Evolutionary conservation across 2,329 filamentous ascomycete genomes (phyloP), one percentile per base, ranked within the genome.

Genomic region (Akanthomyces lecanii): DNA sequence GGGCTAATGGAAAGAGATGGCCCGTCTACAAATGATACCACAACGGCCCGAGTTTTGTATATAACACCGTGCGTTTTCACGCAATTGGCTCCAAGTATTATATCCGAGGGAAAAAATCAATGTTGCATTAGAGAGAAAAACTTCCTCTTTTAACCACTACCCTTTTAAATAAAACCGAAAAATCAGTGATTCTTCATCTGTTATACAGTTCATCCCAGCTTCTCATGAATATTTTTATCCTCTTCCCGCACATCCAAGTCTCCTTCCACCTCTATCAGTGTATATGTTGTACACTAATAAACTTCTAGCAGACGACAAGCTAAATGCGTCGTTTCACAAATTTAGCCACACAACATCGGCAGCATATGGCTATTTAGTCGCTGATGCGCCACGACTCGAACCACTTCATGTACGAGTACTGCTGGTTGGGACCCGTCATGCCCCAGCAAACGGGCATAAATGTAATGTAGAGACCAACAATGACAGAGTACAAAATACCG

Each of bases 391-490:
- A 99, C 67, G 79, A 86, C 67, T 88, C 85, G 69, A 97, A 90
- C 95, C 95, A 99, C 81, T 92, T 96, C 79, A 99, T 82, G 79
- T 98, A 93, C 70, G 81, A 84, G 85, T 94, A 99, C 74, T 98
- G 81, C 76, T 85, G 84, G 78, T 91, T 92, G 65, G 85, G 79
- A 16, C 95, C 95, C 63, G 88, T 87, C 91, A 99, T 99, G 65
- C 95, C 95, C 82, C 96, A 99, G 76, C 91, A 95, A 72, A 99
- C 93, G 25, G 91, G 93, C 68, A 94, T 89, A 81, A 99, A 99
- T 71, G 90, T 83, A 71, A 93, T 82, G 78, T 97, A 99, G 48
- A 98, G 83, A 5, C 89, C 90, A 67, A 96, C 87, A 62, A 92
- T 84, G 28, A 83, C 74, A 21, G 81, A 78, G 75, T 98, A 98